Evolutionary conservation across 1,284 basidiomycete species (phyloP).

Genomic region (Boletus sp.): DNA sequence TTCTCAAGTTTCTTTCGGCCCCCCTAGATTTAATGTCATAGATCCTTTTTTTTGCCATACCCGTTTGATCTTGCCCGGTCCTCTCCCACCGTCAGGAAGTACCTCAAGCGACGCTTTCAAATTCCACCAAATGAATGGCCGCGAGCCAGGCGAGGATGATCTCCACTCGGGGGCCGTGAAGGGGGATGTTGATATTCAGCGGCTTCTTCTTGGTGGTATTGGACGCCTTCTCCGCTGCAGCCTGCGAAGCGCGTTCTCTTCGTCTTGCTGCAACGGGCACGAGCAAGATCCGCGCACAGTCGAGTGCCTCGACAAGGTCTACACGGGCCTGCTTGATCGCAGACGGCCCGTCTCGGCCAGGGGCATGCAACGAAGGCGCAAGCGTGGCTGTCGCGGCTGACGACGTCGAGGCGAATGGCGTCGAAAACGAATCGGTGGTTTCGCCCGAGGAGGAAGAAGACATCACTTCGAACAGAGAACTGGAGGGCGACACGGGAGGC

Average conservation of each 20-base stretch:
- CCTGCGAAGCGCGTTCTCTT: slow-evolving; percentile 48
- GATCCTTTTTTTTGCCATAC: slow-evolving; percentile 12
- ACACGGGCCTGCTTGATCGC: slow-evolving; percentile 30
- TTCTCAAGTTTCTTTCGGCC: background rate
- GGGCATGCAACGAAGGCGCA: slow-evolving; percentile 1
- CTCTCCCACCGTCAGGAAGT: background rate
- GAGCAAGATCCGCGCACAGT: slow-evolving; percentile 64
- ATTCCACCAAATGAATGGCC: slow-evolving; percentile 68
- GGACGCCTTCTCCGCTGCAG: slow-evolving; percentile 44
- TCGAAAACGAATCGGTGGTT: slow-evolving; percentile 16
- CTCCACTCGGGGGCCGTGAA: slow-evolving; percentile 80
- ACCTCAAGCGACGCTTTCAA: slow-evolving; percentile 47
- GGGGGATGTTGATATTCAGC: slow-evolving; percentile 68
- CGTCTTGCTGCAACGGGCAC: slow-evolving; percentile 61
- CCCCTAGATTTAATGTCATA: slow-evolving; percentile 21
- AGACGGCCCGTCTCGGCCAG: slow-evolving; percentile 15
- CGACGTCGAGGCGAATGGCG: slow-evolving; percentile 21
- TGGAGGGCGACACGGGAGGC: slow-evolving; percentile 29
- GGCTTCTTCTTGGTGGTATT: slow-evolving; percentile 50
- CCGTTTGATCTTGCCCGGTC: background rate
- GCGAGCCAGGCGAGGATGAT: slow-evolving; percentile 77
- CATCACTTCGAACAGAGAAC: slow-evolving; percentile 20
- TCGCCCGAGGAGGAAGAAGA: slow-evolving; percentile 26
- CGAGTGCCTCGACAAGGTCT: slow-evolving; percentile 47
- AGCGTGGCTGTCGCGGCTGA: slow-evolving; percentile 16